Evolutionary conservation across 75 land plant species (phyloP), one percentile per base, ranked within the genome.

Genomic region (Picea glauca): DNA sequence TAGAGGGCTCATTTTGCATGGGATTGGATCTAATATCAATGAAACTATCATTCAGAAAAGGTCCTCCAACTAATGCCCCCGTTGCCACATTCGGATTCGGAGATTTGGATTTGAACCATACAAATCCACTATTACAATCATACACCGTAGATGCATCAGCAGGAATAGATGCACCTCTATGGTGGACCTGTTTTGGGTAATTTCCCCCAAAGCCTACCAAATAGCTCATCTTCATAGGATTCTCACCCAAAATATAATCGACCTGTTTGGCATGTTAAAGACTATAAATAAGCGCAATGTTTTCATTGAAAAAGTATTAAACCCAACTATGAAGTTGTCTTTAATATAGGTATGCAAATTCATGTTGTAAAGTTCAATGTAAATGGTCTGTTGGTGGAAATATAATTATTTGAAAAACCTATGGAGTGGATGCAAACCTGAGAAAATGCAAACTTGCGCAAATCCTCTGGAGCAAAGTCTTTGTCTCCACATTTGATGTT

Each of bases 151-250:
- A 84, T n/a, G 84, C 80, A 80, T 83, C 81, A 1, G 60, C 84
- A 46, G 98, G 95, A 33, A 94, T 94, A 23, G 98, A 94, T 15
- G 98, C 98, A 7, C 93, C 98, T 46, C 98, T 78, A 77, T 94
- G 98, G 79, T 94, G 98, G 38, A 94, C 90, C 57, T 81, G 83
- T 54, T 78, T 38, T 43, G 98, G 98, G 77, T 86, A 94, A 15
- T 87, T 87, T 18, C 80, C 70, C 35, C 96, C 93, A 84, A 87
- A 93, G 2, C 98, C 98, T 17, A 94, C 95, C 15, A 94, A 79
- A 81, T 85, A 94, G 81, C 98, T 94, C 87, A 93, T 81, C 40
- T 84, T 85, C 85, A 84, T 73, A 31, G 95, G 98, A 66, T 94
- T 94, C 58, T 84, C 67, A 0, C 95, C 97, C 79, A 94, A 66